These are phyloP conservation scores for Aspergillus fructus DNA, from an alignment of 2,329 filamentous ascomycete species.

Conservation along the genomic window DNA sequence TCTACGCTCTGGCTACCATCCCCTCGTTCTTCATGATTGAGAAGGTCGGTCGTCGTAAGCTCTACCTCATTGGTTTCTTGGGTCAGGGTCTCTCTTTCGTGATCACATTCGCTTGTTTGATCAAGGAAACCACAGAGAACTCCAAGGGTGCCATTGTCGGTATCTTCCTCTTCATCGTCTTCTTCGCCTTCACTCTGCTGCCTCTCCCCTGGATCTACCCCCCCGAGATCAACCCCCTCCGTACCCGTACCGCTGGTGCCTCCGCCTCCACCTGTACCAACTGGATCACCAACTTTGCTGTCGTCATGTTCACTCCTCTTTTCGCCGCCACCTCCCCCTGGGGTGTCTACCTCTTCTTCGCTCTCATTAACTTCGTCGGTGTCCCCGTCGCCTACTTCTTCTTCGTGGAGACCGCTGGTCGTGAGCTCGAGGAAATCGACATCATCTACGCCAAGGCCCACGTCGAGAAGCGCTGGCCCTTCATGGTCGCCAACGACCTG, in stretches of 20 bases:
- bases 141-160: constrained; percentile 51
- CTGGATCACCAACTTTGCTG: constrained; percentile 56
- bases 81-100: constrained; percentile 36
- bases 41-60: constrained; percentile 42
- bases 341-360: constrained; percentile 45
- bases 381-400: constrained; percentile 53
- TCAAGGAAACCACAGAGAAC: constrained; percentile 20
- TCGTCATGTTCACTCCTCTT: constrained; percentile 49
- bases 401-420: constrained; percentile 49
- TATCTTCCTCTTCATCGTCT: constrained; percentile 66
- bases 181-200: constrained; percentile 64
- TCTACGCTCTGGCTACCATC: constrained; percentile 29
- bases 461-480: constrained; percentile 34
- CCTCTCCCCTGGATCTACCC: constrained; percentile 58
- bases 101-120: constrained; percentile 36
- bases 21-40: constrained; percentile 31
- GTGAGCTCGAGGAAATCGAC: constrained; percentile 43
- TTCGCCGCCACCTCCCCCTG: constrained; percentile 34
- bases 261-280: constrained; percentile 52
- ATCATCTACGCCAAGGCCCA: constrained; percentile 41
- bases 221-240: constrained; percentile 53
- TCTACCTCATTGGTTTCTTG: constrained; percentile 31
- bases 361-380: constrained; percentile 39
- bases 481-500: constrained; percentile 25
- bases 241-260: constrained; percentile 53